Evolutionary conservation across 345 rosid species (phyloP).

Genomic region (Eutrema japonicum): DNA sequence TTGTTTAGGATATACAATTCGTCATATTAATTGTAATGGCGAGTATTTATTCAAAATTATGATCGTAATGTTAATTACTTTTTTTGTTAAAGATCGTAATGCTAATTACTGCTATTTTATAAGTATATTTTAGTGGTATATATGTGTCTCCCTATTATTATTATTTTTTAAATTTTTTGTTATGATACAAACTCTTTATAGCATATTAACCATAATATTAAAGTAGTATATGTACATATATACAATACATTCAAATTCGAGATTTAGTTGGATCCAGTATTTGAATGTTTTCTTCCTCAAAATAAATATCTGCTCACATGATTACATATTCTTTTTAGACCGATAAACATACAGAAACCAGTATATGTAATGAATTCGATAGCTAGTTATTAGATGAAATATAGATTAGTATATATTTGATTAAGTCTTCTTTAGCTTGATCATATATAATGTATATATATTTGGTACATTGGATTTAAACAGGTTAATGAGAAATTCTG

Average conservation of each 20-base stretch:
- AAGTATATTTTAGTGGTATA: neutral
- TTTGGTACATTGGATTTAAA: no score
- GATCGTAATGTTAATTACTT: neutral
- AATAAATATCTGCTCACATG: neutral
- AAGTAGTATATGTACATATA: neutral
- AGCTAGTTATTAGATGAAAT: no score
- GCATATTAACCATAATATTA: neutral
- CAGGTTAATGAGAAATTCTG: no score
- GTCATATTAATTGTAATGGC: neutral
- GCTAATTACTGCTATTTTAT: neutral
- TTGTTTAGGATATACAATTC: neutral
- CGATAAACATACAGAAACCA: neutral
- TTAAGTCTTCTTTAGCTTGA: no score
- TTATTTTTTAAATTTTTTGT: neutral
- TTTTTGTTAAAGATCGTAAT: neutral
- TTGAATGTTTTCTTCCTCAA: conserved; percentile 4
- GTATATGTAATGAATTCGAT: conserved; percentile 4
- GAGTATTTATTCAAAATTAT: neutral
- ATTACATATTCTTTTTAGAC: neutral
- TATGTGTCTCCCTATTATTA: neutral
- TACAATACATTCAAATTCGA: neutral
- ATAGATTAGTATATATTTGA: no score
- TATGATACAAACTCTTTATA: neutral
- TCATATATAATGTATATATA: no score
- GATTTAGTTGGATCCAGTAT: neutral